A percentile compares a stretch with the other conserved stretches of the same genome.
phyloP scores from a whole-genome alignment of 2,329 filamentous ascomycete genomes.

The Fusarium sp. region DNA sequence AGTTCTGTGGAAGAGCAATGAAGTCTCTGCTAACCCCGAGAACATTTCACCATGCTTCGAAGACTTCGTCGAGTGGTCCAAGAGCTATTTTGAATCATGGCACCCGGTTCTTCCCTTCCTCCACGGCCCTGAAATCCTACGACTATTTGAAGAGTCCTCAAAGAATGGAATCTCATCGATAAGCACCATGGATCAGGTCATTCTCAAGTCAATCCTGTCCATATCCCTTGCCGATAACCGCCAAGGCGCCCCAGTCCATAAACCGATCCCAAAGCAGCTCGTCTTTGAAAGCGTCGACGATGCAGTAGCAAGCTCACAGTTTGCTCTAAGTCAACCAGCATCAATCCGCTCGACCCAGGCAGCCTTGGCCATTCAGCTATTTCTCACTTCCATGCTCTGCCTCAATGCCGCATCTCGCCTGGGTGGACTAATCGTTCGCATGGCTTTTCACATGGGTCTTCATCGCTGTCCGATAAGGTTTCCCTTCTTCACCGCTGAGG shows the following conservation, averaged over 20 bases:
- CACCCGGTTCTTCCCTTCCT: constrained; percentile 69
- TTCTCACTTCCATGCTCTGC: constrained; percentile 67
- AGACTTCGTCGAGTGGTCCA: constrained; percentile 62
- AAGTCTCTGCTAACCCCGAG: constrained; percentile 39
- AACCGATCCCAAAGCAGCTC: constrained; percentile 55
- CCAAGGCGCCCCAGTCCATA: constrained; percentile 49
- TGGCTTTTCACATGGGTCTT: constrained; percentile 68
- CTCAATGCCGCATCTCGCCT: constrained; percentile 68
- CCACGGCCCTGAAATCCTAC: constrained; percentile 64
- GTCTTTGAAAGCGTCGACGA: constrained; percentile 63
- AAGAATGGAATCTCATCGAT: constrained; percentile 47
- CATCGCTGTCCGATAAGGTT: constrained; percentile 68
- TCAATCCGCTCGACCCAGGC: constrained; percentile 63
- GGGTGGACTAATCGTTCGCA: constrained; percentile 66
- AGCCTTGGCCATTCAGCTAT: constrained; percentile 64
- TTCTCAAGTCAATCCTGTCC: constrained; percentile 63
- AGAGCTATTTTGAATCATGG: constrained; percentile 69
- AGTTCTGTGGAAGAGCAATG: constrained; percentile 52
- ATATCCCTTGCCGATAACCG: constrained; percentile 66
- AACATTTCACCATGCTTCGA: constrained; percentile 54
- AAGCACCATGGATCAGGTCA: constrained; percentile 53
- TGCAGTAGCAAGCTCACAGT: constrained; percentile 62
- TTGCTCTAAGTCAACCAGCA: constrained; percentile 59
- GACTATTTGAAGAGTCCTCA: constrained; percentile 59
- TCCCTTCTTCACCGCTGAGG: constrained; percentile 60